Percentiles rank a stretch among this genome's conserved stretches.
Evolutionary conservation across 2,329 filamentous ascomycete genomes (phyloP).

Genomic region (Truncatella angustata): DNA sequence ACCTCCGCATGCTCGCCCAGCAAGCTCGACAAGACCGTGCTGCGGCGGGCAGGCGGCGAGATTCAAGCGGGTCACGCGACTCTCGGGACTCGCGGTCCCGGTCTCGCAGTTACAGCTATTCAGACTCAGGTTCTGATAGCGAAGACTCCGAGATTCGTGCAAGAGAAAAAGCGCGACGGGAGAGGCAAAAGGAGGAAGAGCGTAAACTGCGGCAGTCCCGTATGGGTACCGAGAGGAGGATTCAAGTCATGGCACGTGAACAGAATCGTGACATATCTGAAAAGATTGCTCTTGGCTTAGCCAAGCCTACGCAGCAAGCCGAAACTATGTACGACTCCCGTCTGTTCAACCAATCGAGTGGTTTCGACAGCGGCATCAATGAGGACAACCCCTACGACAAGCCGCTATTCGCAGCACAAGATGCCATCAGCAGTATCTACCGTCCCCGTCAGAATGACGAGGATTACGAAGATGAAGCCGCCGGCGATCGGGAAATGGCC

Average conservation of each 20-base stretch:
- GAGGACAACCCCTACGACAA: conserved; percentile 98
- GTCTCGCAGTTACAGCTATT: conserved; percentile 52
- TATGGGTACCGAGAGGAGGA: conserved; percentile 89
- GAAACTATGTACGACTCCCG: conserved; percentile 98
- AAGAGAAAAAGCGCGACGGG: conserved; percentile 73
- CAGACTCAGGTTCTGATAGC: conserved; percentile 49
- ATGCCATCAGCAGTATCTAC: conserved; percentile 93
- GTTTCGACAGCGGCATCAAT: conserved; percentile 90
- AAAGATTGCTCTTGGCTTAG: conserved; percentile 90
- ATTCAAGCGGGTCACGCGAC: conserved; percentile 38
- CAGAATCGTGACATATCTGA: conserved; percentile 97
- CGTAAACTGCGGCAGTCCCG: conserved; percentile 87
- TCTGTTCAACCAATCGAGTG: conserved; percentile 90
- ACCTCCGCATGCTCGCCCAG: conserved; percentile 81
- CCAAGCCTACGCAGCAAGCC: conserved; percentile 87
- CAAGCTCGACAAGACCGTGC: conserved; percentile 84
- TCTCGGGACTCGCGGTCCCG: conserved; percentile 43
- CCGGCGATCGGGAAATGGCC: conserved; percentile 78
- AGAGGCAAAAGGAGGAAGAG: conserved; percentile 79
- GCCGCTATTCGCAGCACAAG: conserved; percentile 91
- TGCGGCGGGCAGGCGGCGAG: conserved; percentile 47
- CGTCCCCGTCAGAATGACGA: conserved; percentile 73
- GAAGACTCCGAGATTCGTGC: conserved; percentile 73
- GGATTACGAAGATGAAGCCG: conserved; percentile 75
- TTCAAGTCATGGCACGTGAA: conserved; percentile 91